phyloP scores from a whole-genome alignment of 345 rosid genomes.

The Trapa incisa region DNA sequence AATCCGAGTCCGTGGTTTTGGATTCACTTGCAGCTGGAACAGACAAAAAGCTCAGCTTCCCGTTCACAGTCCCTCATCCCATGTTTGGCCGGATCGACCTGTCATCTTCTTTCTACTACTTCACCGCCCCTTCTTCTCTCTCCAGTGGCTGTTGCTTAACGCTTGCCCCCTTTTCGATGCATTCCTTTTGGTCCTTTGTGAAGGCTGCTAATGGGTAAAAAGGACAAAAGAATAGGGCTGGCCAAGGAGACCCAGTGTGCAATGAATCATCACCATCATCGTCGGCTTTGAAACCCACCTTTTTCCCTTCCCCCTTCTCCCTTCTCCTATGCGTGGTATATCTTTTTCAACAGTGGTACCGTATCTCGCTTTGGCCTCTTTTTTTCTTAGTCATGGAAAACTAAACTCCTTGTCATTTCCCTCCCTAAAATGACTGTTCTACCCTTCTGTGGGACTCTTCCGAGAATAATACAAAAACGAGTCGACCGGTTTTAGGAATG shows the following conservation, averaged over 20 bases:
- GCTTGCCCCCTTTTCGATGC: neutral
- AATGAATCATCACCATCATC: neutral
- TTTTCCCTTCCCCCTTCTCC: neutral
- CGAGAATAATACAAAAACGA: no score
- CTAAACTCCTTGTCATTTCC: neutral
- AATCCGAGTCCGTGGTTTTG: neutral
- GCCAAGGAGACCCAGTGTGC: neutral
- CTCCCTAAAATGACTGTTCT: neutral
- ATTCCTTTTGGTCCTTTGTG: neutral
- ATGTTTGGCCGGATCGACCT: slow-evolving; percentile 3
- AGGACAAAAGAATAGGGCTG: neutral
- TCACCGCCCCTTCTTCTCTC: neutral
- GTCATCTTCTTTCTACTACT: neutral
- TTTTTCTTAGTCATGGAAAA: no score
- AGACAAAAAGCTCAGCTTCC: slow-evolving; percentile 5
- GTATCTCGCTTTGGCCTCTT: neutral
- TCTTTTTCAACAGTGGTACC: slow-evolving; percentile 4
- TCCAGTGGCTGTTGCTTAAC: slow-evolving; percentile 7
- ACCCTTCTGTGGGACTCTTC: neutral
- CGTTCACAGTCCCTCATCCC: slow-evolving; percentile 4
- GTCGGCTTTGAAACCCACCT: neutral
- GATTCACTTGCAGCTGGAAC: slow-evolving; percentile 5
- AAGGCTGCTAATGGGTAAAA: neutral
- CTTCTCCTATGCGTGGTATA: neutral
- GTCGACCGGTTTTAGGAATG: no score